Evolutionary conservation across 345 rosid genomes (phyloP).

Genomic region (Lenwebbia sp.): DNA sequence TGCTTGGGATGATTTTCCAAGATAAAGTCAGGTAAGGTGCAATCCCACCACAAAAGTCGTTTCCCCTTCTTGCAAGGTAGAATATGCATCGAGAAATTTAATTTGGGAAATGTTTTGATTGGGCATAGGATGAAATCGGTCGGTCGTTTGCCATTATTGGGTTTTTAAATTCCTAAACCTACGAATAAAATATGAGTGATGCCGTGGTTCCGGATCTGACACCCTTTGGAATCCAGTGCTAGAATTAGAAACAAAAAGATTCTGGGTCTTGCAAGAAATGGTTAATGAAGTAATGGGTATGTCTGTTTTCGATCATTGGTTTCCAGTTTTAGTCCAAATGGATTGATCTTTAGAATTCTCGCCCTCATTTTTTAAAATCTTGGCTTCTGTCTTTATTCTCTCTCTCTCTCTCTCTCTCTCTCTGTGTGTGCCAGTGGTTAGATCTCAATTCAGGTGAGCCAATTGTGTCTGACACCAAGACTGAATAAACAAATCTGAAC

Average conservation of each 20-base stretch:
- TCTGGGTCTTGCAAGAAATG: conserved; percentile 18
- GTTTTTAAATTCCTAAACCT: not conserved
- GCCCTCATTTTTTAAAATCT: not conserved
- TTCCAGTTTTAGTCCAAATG: conserved; percentile 15
- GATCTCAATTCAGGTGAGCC: not conserved
- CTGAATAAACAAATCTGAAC: not conserved
- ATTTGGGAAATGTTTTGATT: not conserved
- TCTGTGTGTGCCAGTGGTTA: not conserved
- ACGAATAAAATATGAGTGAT: not conserved
- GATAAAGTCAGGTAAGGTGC: not conserved
- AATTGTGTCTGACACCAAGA: not conserved
- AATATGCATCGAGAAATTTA: not conserved
- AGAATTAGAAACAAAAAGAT: conserved; percentile 8
- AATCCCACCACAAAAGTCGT: conserved; percentile 36
- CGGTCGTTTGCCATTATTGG: not conserved
- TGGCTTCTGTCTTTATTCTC: not conserved
- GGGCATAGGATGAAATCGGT: not conserved
- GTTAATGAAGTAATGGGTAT: conserved; percentile 12
- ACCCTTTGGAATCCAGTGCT: conserved; percentile 23
- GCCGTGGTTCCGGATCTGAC: conserved; percentile 14
- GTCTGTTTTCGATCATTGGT: conserved; percentile 23
- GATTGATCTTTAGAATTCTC: not conserved
- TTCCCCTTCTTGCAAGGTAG: conserved; percentile 27
- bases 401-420: not conserved
- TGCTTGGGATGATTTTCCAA: not conserved